A percentile compares a stretch with the other conserved stretches of the same genome.
phyloP scores from a whole-genome alignment of 2,329 filamentous ascomycete species.

The Alternaria postmessia region DNA sequence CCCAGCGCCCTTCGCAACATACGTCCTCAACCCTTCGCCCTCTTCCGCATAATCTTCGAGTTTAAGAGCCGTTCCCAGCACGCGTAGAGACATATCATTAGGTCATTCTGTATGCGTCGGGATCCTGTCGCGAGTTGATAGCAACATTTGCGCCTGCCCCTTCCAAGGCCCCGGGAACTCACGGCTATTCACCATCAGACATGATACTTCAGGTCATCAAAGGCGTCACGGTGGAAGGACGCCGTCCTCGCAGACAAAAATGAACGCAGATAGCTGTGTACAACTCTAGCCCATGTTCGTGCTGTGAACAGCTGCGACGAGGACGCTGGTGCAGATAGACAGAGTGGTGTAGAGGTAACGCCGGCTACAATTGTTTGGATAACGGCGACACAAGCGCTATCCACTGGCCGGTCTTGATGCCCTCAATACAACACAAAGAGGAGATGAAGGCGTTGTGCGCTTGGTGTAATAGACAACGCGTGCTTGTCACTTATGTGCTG shows the following conservation, averaged over 20 bases:
- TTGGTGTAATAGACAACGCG: neutral
- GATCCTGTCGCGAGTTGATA: neutral
- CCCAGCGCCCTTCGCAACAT: neutral
- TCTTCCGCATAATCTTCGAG: neutral
- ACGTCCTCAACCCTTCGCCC: neutral
- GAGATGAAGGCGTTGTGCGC: neutral
- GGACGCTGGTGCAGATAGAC: neutral
- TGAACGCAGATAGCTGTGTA: neutral
- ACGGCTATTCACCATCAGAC: neutral
- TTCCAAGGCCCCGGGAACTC: neutral
- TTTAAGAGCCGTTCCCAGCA: neutral
- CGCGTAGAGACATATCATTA: neutral
- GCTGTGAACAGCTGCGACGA: neutral
- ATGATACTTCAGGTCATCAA: neutral
- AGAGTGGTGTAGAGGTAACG: neutral
- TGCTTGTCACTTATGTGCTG: neutral
- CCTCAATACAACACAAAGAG: neutral
- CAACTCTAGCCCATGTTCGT: neutral
- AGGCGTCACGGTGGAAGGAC: neutral
- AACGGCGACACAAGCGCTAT: neutral
- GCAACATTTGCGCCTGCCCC: neutral
- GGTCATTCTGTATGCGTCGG: neutral
- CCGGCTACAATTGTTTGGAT: neutral
- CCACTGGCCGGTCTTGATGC: neutral
- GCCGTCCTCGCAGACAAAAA: neutral